Evolutionary conservation across 2,329 filamentous ascomycete genomes (phyloP).

Genomic region (Fusarium chaquense): DNA sequence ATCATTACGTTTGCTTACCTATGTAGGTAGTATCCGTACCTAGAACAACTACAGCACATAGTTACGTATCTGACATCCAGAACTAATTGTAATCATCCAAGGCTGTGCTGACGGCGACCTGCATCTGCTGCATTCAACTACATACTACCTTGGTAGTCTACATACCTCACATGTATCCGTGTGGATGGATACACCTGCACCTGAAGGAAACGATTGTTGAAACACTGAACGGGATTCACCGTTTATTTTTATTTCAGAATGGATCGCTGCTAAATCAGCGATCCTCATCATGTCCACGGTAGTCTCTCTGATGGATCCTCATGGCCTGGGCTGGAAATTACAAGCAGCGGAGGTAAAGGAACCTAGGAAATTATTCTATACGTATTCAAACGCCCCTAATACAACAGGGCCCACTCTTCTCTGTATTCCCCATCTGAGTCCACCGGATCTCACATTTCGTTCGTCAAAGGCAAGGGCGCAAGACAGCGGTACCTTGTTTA

Average conservation of each 20-base stretch:
- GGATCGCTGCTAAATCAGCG: constrained; percentile 21
- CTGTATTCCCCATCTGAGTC: constrained; percentile 29
- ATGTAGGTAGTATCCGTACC: not conserved
- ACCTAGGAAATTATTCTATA: constrained; percentile 24
- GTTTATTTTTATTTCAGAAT: constrained; percentile 40
- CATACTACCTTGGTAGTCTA: not conserved
- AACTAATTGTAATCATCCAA: constrained; percentile 26
- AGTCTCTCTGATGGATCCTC: constrained; percentile 30
- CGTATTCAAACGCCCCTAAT: constrained; percentile 40
- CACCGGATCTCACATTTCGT: constrained; percentile 31
- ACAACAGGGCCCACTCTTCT: constrained; percentile 32
- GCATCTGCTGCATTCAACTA: constrained; percentile 17
- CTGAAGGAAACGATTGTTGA: constrained; percentile 32
- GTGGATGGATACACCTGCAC: constrained; percentile 3
- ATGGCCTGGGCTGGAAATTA: constrained; percentile 40
- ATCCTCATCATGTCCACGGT: constrained; percentile 1
- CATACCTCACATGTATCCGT: not conserved
- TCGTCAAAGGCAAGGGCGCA: constrained; percentile 26
- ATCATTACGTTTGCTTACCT: constrained; percentile 11
- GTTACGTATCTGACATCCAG: not conserved
- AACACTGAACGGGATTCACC: constrained; percentile 32
- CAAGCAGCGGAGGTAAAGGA: constrained; percentile 18
- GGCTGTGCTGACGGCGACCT: constrained; percentile 39
- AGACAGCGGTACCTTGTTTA: constrained; percentile 27
- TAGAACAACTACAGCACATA: not conserved